These are phyloP conservation scores for Lentinula guzmanii DNA, from an alignment of 768 basidiomycete genomes.

Conservation along the genomic window DNA sequence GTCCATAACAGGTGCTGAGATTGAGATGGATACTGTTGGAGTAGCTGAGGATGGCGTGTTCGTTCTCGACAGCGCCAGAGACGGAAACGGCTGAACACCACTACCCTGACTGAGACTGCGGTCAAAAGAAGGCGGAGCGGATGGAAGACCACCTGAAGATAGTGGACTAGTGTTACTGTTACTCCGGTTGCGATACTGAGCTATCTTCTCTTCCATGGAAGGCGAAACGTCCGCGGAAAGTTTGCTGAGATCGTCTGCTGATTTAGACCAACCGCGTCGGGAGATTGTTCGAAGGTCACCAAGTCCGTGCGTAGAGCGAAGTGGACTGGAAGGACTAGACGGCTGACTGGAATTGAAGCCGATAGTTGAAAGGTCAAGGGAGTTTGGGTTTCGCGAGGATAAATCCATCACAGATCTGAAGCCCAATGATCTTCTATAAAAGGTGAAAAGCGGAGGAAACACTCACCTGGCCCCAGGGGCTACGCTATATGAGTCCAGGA, in stretches of 20 bases:
- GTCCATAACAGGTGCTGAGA: constrained; percentile 10
- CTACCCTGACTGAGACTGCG: neutral
- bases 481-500: constrained; percentile 50
- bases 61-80: constrained; percentile 27
- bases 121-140: constrained; percentile 20
- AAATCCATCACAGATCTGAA: constrained; percentile 64
- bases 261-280: constrained; percentile 71
- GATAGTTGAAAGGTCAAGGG: constrained; percentile 34
- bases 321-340: constrained; percentile 27
- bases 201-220: constrained; percentile 58
- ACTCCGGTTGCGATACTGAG: constrained; percentile 59
- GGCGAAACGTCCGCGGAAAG: constrained; percentile 23
- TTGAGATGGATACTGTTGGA: constrained; percentile 34
- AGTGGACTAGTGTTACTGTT: constrained; percentile 38
- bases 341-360: constrained; percentile 29
- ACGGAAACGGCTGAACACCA: constrained; percentile 39
- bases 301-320: constrained; percentile 26
- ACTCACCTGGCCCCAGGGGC: constrained; percentile 51
- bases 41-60: constrained; percentile 10
- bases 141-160: constrained; percentile 26
- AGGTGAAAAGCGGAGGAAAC: neutral
- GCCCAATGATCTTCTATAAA: constrained; percentile 16
- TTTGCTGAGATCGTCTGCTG: constrained; percentile 61
- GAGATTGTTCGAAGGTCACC: constrained; percentile 70
- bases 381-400: constrained; percentile 31